phyloP scores from a whole-genome alignment of 805 yeast genomes.

The Kazachstania psychrophila region DNA sequence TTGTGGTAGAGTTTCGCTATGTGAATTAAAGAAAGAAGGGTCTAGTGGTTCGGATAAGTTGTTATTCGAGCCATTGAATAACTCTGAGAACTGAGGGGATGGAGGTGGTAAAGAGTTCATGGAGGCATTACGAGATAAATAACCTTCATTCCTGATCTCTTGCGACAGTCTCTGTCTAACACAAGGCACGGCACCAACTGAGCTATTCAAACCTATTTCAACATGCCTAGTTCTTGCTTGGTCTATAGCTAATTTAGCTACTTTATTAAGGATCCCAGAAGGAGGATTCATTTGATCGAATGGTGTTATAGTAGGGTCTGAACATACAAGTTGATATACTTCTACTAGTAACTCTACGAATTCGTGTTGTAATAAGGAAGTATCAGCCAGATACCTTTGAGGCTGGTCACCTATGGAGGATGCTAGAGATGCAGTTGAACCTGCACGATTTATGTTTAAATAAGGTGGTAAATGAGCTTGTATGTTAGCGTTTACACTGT shows the following conservation, averaged over 20 bases:
- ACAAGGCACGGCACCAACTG: constrained; percentile 29
- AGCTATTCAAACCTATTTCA: constrained; percentile 33
- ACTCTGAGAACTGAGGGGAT: constrained; percentile 3
- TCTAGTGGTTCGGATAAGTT: background rate
- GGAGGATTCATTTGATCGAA: constrained; percentile 60
- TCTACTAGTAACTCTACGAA: constrained; percentile 40
- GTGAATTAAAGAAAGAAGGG: background rate
- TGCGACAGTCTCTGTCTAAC: constrained; percentile 33
- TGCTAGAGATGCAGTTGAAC: constrained; percentile 5
- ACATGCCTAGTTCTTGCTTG: constrained; percentile 27
- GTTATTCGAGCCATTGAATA: background rate
- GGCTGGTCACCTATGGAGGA: constrained; percentile 1
- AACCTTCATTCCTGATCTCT: constrained; percentile 25
- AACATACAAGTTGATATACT: constrained; percentile 40
- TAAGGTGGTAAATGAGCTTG: constrained; percentile 2
- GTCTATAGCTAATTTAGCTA: constrained; percentile 46
- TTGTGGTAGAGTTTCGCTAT: too few relatives aligned
- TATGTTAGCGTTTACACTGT: background rate
- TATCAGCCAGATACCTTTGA: background rate
- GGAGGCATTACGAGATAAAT: constrained; percentile 23
- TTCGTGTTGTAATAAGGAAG: constrained; percentile 21
- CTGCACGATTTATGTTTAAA: background rate
- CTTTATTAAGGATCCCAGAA: constrained; percentile 51
- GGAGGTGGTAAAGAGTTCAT: constrained; percentile 19
- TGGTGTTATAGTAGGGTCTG: constrained; percentile 58